Evolutionary conservation across 805 yeast genomes (phyloP).

Genomic region (Hagleromyces aurorensis): DNA sequence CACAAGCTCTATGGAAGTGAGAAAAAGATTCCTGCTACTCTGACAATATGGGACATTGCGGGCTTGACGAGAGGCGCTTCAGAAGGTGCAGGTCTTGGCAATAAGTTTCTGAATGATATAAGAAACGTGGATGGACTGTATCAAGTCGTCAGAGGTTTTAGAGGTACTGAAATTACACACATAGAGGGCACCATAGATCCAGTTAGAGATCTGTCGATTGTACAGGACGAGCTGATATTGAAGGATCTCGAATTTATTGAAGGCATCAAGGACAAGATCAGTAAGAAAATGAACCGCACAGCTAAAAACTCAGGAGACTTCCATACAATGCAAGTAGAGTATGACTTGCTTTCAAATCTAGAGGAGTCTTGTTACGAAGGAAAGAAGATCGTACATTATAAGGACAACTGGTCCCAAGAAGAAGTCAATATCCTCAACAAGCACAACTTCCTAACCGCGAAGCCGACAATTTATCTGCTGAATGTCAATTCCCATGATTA

Average conservation of each 20-base stretch:
- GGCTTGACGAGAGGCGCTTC: constrained; percentile 78
- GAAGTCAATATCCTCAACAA: constrained; percentile 63
- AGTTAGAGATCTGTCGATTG: constrained; percentile 64
- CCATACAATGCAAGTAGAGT: constrained; percentile 37
- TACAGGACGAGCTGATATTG: constrained; percentile 65
- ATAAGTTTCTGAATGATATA: constrained; percentile 70
- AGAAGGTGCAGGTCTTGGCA: constrained; percentile 79
- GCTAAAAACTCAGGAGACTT: constrained; percentile 41
- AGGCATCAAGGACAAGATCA: constrained; percentile 43
- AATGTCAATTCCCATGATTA: constrained; percentile 71
- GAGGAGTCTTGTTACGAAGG: constrained; percentile 46
- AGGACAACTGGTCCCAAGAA: constrained; percentile 50
- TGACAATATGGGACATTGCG: constrained; percentile 73
- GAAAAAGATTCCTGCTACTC: constrained; percentile 56
- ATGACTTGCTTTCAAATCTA: constrained; percentile 32
- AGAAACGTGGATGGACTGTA: constrained; percentile 75
- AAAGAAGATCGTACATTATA: constrained; percentile 49
- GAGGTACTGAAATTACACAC: constrained; percentile 70
- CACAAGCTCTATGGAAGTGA: constrained; percentile 51
- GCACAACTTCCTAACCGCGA: constrained; percentile 73
- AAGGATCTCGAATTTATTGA: constrained; percentile 70
- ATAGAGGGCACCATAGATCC: constrained; percentile 69
- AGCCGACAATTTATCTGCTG: constrained; percentile 74
- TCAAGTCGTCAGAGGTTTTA: constrained; percentile 71
- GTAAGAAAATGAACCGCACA: constrained; percentile 34